Percentiles rank a stretch among this genome's conserved stretches.
phyloP scores from a whole-genome alignment of 495 filamentous ascomycete genomes.

The Talaromyces wortmannii region DNA sequence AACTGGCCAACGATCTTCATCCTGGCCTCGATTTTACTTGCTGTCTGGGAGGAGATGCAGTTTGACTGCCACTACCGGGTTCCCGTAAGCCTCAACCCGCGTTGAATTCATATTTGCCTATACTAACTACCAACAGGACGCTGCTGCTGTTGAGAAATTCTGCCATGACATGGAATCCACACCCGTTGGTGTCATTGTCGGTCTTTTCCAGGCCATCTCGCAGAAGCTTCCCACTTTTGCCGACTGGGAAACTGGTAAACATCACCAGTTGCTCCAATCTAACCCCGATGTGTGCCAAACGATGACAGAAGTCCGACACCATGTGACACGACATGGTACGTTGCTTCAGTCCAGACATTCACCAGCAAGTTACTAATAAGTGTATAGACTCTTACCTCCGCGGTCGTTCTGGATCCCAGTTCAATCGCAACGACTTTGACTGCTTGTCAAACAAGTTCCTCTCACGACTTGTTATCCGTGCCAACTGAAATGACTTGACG shows the following conservation, averaged over 20 bases:
- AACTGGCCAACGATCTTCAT: constrained; percentile 98
- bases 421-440: constrained; percentile 86
- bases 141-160: constrained; percentile 79
- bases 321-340: constrained; percentile 86
- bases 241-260: constrained; percentile 86
- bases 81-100: constrained; percentile 34
- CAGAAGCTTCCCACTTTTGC: constrained; percentile 84
- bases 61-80: constrained; percentile 93
- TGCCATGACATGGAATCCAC: constrained; percentile 91
- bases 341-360: not conserved
- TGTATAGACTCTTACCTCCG: constrained; percentile 52
- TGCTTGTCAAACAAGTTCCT: constrained; percentile 91
- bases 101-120: not conserved
- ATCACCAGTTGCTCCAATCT: constrained; percentile 78
- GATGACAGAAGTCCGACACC: constrained; percentile 85
- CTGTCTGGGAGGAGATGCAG: constrained; percentile 96
- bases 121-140: constrained; percentile 40
- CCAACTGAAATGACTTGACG: constrained; percentile 51
- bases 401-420: constrained; percentile 55
- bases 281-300: constrained; percentile 87
- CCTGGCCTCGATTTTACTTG: constrained; percentile 79
- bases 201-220: constrained; percentile 90
- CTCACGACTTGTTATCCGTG: constrained; percentile 87
- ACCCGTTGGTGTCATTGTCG: constrained; percentile 89
- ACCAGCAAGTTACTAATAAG: no score